phyloP scores from a whole-genome alignment of 208 protist species.

The Vickermania spadyakhi region DNA sequence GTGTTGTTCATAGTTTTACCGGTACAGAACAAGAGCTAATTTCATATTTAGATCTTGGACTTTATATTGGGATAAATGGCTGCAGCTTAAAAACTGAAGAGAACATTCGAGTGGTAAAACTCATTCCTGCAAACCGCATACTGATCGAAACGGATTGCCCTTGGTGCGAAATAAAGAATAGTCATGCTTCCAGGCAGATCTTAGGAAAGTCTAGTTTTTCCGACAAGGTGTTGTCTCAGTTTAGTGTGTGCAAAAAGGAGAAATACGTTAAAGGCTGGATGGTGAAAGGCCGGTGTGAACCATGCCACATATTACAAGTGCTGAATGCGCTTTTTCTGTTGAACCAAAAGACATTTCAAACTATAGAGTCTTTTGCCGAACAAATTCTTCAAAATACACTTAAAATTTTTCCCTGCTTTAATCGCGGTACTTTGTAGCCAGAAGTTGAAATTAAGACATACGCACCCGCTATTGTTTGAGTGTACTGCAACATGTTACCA shows the following conservation, averaged over 20 bases:
- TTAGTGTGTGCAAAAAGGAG: slow-evolving; percentile 47
- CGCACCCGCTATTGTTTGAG: no score
- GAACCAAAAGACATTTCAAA: slow-evolving; percentile 22
- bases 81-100: slow-evolving; percentile 92
- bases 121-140: slow-evolving; percentile 79
- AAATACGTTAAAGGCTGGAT: slow-evolving; percentile 47
- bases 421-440: no score
- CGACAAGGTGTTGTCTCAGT: slow-evolving; percentile 22
- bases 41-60: slow-evolving; percentile 53
- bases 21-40: slow-evolving; percentile 74
- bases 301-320: slow-evolving; percentile 48
- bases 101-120: slow-evolving; percentile 69
- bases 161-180: slow-evolving; percentile 91
- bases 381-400: slow-evolving; percentile 41
- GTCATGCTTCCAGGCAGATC: slow-evolving; percentile 86
- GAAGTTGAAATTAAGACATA: no score
- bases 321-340: slow-evolving; percentile 66
- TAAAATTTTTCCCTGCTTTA: slow-evolving; percentile 51
- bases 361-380: slow-evolving; percentile 33
- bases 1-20: slow-evolving; percentile 95
- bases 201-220: no score
- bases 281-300: slow-evolving; percentile 67
- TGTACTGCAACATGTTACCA: no score
- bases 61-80: slow-evolving; percentile 94
- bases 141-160: slow-evolving; percentile 95